Percentiles rank a stretch among this genome's conserved stretches.
Evolutionary conservation across 108 stramenopile genomes (phyloP).

Genomic region (Tribonema minus): DNA sequence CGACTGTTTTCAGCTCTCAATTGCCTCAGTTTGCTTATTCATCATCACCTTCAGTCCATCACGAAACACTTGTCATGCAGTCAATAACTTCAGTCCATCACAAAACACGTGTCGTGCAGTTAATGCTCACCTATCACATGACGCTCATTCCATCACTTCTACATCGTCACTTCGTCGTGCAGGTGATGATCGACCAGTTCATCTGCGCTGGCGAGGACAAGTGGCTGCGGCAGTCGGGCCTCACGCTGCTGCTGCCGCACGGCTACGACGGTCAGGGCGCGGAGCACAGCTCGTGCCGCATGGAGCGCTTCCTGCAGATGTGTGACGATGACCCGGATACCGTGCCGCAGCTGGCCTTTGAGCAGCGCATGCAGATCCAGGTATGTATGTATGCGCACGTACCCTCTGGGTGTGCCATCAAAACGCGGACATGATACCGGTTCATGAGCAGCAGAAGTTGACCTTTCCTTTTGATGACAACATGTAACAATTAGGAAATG

Average conservation of each 20-base stretch:
- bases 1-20: too few species aligned
- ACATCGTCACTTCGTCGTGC: neutral
- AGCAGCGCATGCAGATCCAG: constrained; percentile 79
- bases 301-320: constrained; percentile 94
- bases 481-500: too few species aligned
- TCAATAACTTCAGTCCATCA: too few species aligned
- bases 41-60: too few species aligned
- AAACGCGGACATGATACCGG: neutral
- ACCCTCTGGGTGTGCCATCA: too few species aligned
- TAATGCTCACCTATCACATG: too few species aligned
- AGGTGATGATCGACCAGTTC: constrained; percentile 95
- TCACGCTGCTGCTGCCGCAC: constrained; percentile 90
- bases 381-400: too few species aligned
- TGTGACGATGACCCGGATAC: constrained; percentile 89
- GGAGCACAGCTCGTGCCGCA: constrained; percentile 93
- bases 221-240: constrained; percentile 93
- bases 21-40: too few species aligned
- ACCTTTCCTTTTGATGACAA: too few species aligned
- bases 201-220: constrained; percentile 96
- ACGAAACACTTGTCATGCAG: too few species aligned
- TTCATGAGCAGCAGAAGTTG: neutral
- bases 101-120: too few species aligned
- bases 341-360: constrained; percentile 77
- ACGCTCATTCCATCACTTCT: neutral
- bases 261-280: constrained; percentile 99